These are phyloP conservation scores for Xylariaceae sp. DNA, from an alignment of 2,329 filamentous ascomycete genomes.

Conservation along the genomic window DNA sequence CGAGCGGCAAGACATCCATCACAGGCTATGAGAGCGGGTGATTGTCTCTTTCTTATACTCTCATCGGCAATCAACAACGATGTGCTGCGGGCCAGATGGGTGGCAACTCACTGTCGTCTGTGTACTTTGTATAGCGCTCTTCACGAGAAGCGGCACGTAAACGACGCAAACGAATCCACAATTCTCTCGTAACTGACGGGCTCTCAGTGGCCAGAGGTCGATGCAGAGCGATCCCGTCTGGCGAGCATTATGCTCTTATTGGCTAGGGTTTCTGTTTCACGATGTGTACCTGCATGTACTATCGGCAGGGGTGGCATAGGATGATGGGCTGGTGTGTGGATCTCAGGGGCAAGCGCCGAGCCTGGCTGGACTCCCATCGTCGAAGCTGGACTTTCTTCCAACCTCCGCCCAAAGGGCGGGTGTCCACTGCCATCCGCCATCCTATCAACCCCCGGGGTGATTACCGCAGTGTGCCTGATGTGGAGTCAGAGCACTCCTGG, in stretches of 20 bases:
- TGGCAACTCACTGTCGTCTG: slow-evolving; percentile 2
- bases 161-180: too few relatives aligned
- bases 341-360: slow-evolving; percentile 35
- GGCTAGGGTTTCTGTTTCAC: slow-evolving; percentile 38
- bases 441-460: slow-evolving; percentile 17
- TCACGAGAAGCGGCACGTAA: slow-evolving; percentile 16
- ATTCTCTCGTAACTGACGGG: background rate
- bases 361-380: slow-evolving; percentile 22
- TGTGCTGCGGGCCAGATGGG: slow-evolving; percentile 11
- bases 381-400: too few relatives aligned
- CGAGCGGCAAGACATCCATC: background rate
- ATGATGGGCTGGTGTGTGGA: slow-evolving; percentile 27
- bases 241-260: slow-evolving; percentile 21
- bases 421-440: background rate
- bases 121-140: too few relatives aligned
- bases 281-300: slow-evolving; percentile 42
- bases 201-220: slow-evolving; percentile 1
- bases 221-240: slow-evolving; percentile 2
- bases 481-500: slow-evolving; percentile 32
- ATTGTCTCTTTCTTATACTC: slow-evolving; percentile 12
- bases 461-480: too few relatives aligned
- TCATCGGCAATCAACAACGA: too few relatives aligned
- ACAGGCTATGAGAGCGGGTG: slow-evolving; percentile 15
- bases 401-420: too few relatives aligned
- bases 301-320: slow-evolving; percentile 23